Conservation (phyloP, 176 grass and related monocot species). For the Carex littledalei region DNA sequence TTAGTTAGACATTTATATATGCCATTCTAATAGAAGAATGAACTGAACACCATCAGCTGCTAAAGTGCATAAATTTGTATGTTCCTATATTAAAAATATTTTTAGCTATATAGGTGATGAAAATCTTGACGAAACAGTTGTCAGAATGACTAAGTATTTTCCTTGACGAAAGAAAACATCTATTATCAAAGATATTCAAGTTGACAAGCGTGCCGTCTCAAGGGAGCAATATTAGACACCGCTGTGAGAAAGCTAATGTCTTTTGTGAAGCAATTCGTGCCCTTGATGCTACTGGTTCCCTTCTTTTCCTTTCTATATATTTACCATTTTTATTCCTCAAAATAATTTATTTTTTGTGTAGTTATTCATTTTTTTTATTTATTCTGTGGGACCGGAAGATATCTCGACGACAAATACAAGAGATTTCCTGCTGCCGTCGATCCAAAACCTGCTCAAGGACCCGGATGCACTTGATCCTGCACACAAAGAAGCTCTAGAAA, state of each 20-base stretch:
- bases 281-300: conserved; percentile 82
- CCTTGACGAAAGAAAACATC: conserved; percentile 83
- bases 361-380: conserved; percentile 17
- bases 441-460: conserved; percentile 85
- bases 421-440: conserved; percentile 76
- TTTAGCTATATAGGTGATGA: not conserved
- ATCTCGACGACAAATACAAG: conserved; percentile 59
- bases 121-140: not conserved
- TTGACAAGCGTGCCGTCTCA: conserved; percentile 45
- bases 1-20: not conserved
- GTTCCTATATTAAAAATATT: not conserved
- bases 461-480: conserved; percentile 80
- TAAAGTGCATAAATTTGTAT: not conserved
- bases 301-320: not conserved
- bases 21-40: not conserved
- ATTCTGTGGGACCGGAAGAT: conserved; percentile 35
- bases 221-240: conserved; percentile 40
- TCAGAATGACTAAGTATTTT: conserved; percentile 24
- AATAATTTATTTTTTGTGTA: conserved; percentile 1
- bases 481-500: conserved; percentile 92
- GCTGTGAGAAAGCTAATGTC: conserved; percentile 69
- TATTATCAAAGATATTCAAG: conserved; percentile 89
- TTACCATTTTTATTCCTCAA: conserved; percentile 11
- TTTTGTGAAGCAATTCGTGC: conserved; percentile 93
- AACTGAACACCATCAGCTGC: not conserved